Evolutionary conservation across 2,329 filamentous ascomycete species (phyloP).

Genomic region (Pseudocercospora eumusae): DNA sequence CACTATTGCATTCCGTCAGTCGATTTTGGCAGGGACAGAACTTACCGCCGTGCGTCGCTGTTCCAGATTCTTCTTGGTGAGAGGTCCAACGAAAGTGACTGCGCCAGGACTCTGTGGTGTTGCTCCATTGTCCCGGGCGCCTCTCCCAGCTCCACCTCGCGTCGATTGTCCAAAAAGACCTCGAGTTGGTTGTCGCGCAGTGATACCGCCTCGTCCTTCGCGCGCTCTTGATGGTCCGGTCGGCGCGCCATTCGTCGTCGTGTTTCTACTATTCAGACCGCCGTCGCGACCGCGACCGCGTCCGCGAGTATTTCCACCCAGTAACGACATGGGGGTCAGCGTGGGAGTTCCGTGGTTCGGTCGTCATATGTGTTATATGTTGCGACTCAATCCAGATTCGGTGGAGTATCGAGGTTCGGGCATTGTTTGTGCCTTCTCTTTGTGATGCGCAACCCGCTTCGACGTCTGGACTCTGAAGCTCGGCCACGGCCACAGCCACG

Average conservation of each 20-base stretch:
- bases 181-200: constrained; percentile 11
- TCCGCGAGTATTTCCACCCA: constrained; percentile 23
- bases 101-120: neutral
- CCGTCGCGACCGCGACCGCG: constrained; percentile 29
- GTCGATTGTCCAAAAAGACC: constrained; percentile 10
- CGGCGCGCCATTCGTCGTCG: constrained; percentile 12
- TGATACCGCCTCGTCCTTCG: constrained; percentile 16
- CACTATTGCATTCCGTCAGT: constrained; percentile 35
- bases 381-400: constrained; percentile 14
- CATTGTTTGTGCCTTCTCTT: constrained; percentile 9
- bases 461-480: neutral
- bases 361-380: constrained; percentile 27
- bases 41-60: constrained; percentile 32
- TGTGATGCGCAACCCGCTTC: neutral
- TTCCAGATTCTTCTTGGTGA: constrained; percentile 25
- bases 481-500: neutral
- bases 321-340: constrained; percentile 29
- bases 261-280: constrained; percentile 15
- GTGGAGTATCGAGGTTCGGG: constrained; percentile 7
- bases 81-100: constrained; percentile 4
- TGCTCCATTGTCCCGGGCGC: constrained; percentile 10
- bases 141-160: constrained; percentile 2
- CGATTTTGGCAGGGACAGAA: constrained; percentile 7
- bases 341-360: constrained; percentile 13
- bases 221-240: constrained; percentile 12